phyloP scores from a whole-genome alignment of 1,284 basidiomycete species.

The Ganoderma resinaceum region DNA sequence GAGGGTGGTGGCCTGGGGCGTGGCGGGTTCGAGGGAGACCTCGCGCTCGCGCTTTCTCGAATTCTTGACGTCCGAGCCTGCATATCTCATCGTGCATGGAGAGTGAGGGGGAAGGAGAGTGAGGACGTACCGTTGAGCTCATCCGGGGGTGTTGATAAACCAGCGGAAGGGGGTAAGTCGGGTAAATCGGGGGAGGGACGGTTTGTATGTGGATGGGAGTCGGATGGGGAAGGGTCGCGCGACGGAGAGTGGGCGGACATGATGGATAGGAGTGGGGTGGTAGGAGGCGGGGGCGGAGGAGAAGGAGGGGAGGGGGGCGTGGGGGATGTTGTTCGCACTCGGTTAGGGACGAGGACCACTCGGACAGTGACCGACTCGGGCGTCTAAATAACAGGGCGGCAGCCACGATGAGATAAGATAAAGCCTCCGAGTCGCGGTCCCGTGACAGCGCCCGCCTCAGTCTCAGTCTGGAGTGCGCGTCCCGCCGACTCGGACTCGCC shows the following conservation, averaged over 20 bases:
- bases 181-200: not conserved
- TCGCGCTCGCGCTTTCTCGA: conserved; percentile 73
- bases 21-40: conserved; percentile 72
- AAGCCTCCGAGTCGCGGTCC: conserved; percentile 1
- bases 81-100: not conserved
- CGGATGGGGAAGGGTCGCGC: conserved; percentile 7
- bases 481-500: no score
- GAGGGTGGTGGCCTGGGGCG: conserved; percentile 54
- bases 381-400: conserved; percentile 5
- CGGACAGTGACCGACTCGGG: conserved; percentile 17
- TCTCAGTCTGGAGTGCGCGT: no score
- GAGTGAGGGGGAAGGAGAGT: not conserved
- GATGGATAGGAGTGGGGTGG: not conserved
- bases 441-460: not conserved
- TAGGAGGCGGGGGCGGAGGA: not conserved
- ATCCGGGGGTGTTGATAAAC: conserved; percentile 24
- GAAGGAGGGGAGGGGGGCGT: conserved; percentile 14
- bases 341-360: conserved; percentile 30
- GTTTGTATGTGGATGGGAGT: not conserved
- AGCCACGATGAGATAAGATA: conserved; percentile 29
- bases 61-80: conserved; percentile 25
- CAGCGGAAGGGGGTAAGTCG: not conserved
- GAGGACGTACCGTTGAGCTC: conserved; percentile 24
- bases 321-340: conserved; percentile 28
- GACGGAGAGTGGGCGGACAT: conserved; percentile 11